These are phyloP conservation scores for Dactylellina parvicollis DNA, from an alignment of 2,329 filamentous ascomycete genomes.

Conservation along the genomic window DNA sequence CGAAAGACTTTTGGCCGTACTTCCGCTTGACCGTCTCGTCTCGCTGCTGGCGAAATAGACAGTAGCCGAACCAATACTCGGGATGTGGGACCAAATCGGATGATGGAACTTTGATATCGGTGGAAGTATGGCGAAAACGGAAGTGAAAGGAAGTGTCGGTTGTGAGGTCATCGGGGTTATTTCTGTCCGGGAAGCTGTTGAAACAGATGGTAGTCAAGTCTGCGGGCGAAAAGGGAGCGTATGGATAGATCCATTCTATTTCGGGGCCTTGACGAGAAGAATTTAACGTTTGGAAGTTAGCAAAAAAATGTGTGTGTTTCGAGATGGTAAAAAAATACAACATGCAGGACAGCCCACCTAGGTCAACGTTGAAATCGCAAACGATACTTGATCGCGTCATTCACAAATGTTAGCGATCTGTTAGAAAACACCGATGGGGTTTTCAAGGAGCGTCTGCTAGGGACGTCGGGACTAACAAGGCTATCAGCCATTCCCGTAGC, in stretches of 20 bases:
- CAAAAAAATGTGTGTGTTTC: constrained; percentile 8
- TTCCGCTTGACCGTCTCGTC: constrained; percentile 58
- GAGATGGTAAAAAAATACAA: not conserved
- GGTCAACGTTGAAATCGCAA: constrained; percentile 59
- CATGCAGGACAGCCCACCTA: constrained; percentile 53
- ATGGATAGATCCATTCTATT: constrained; percentile 58
- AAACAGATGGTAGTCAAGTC: constrained; percentile 59
- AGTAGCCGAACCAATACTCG: constrained; percentile 59
- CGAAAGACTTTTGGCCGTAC: constrained; percentile 58
- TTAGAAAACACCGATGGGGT: not conserved
- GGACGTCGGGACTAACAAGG: constrained; percentile 55
- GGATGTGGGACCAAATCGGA: constrained; percentile 55
- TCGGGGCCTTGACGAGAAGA: constrained; percentile 55
- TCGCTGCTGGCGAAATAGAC: constrained; percentile 58
- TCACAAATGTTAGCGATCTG: constrained; percentile 12
- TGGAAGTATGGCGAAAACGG: constrained; percentile 58
- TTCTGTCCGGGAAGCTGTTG: constrained; percentile 59
- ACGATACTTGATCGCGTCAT: constrained; percentile 54
- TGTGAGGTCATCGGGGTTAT: constrained; percentile 57
- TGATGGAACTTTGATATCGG: constrained; percentile 55
- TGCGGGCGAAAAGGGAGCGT: constrained; percentile 57
- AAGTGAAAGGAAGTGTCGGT: constrained; percentile 58
- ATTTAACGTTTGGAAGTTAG: constrained; percentile 13
- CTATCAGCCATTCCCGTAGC: constrained; percentile 58
- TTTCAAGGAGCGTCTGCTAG: not conserved